A percentile compares a stretch with the other conserved stretches of the same genome.
Evolutionary conservation across 1,284 basidiomycete genomes (phyloP).

Genomic region (Pascua sp.): DNA sequence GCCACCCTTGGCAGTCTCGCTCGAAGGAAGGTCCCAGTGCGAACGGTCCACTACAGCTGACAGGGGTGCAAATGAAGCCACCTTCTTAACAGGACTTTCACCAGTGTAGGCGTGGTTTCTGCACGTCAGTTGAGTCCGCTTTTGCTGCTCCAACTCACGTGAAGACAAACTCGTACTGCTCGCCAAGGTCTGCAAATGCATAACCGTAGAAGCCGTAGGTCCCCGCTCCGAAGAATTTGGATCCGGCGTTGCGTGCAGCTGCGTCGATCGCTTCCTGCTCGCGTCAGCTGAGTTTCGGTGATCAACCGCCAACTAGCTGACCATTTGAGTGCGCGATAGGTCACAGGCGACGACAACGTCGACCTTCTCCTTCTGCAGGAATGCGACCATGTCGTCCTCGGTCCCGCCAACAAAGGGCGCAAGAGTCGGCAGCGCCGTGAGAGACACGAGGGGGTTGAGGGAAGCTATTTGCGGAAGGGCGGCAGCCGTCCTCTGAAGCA

Average conservation of each 20-base stretch:
- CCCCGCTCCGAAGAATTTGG: constrained; percentile 82
- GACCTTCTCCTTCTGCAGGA: constrained; percentile 58
- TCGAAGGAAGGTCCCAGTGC: constrained; percentile 28
- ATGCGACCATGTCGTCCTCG: constrained; percentile 57
- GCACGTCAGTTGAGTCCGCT: neutral
- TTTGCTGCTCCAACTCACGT: constrained; percentile 58
- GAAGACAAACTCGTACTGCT: constrained; percentile 71
- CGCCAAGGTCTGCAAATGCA: constrained; percentile 86
- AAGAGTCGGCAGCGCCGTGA: constrained; percentile 61
- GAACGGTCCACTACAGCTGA: constrained; percentile 59
- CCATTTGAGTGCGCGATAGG: constrained; percentile 63
- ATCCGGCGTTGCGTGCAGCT: constrained; percentile 64
- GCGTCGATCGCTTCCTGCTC: constrained; percentile 72
- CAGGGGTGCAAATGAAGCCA: constrained; percentile 63
- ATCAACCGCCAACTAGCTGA: no score
- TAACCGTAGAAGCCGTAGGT: constrained; percentile 90
- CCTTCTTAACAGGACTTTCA: constrained; percentile 56
- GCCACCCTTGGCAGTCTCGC: constrained; percentile 20
- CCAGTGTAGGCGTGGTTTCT: neutral
- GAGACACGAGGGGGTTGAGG: constrained; percentile 84
- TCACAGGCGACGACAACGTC: constrained; percentile 84
- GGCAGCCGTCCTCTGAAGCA: constrained; percentile 68
- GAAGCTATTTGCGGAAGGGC: constrained; percentile 79
- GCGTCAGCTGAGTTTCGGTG: neutral
- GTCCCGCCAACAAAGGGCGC: constrained; percentile 50